A percentile compares a stretch with the other conserved stretches of the same genome.
Conservation (phyloP, 2,329 filamentous ascomycete species). For the Bipolaris sorokiniana region DNA sequence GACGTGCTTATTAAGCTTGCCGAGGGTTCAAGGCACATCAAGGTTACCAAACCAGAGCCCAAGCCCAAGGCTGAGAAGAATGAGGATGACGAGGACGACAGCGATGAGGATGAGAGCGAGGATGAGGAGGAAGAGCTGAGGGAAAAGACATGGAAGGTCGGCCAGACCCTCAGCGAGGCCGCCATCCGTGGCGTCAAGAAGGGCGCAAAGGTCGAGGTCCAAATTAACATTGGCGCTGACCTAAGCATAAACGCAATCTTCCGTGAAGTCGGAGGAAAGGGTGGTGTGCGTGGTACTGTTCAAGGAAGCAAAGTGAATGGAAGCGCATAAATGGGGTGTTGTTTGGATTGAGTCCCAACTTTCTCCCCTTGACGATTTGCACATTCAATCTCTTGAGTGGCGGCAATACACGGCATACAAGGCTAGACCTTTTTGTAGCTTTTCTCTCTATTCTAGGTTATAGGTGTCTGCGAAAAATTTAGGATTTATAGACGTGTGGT, state of each 20-base stretch:
- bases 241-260: constrained; percentile 79
- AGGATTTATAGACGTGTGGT: neutral
- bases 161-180: constrained; percentile 81
- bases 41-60: constrained; percentile 85
- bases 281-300: constrained; percentile 59
- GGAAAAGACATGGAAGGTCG: constrained; percentile 91
- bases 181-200: constrained; percentile 85
- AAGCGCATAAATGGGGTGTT: constrained; percentile 27
- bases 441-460: neutral
- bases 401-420: neutral
- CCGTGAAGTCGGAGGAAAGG: constrained; percentile 85
- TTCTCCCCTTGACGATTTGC: constrained; percentile 1
- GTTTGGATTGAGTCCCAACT: neutral
- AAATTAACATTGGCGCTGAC: constrained; percentile 84
- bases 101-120: constrained; percentile 63
- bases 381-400: neutral
- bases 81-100: constrained; percentile 66
- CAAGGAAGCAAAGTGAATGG: constrained; percentile 40
- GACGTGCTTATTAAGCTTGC: constrained; percentile 87
- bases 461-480: constrained; percentile 1
- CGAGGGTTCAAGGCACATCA: constrained; percentile 90
- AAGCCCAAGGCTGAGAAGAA: constrained; percentile 72
- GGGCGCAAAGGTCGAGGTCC: constrained; percentile 89
- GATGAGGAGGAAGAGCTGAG: constrained; percentile 88
- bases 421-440: neutral